These are phyloP conservation scores for Bruguiera sexangula DNA, from an alignment of 345 rosid genomes.

Conservation along the genomic window DNA sequence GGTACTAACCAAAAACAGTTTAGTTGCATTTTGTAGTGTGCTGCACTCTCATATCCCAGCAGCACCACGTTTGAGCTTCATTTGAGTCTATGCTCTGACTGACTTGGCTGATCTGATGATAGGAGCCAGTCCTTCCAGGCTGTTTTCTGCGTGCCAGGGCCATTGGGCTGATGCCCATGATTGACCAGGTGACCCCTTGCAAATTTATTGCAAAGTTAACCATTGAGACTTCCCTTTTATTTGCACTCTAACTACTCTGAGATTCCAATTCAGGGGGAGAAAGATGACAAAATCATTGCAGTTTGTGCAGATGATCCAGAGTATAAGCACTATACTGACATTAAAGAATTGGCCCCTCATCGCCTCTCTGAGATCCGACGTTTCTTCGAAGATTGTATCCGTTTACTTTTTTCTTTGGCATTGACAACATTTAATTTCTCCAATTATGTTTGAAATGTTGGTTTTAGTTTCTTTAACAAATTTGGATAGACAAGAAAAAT, in stretches of 20 bases:
- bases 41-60: neutral
- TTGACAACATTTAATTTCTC: neutral
- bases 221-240: neutral
- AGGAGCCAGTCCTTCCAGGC: slow-evolving; percentile 99
- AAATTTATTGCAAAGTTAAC: neutral
- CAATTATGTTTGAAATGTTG: neutral
- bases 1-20: neutral
- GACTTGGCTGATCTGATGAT: slow-evolving; percentile 1
- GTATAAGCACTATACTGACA: slow-evolving; percentile 79
- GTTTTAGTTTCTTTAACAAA: slow-evolving; percentile 18
- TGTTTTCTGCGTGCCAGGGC: slow-evolving; percentile 93
- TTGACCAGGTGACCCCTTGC: slow-evolving; percentile 71
- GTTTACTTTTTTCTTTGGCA: slow-evolving; percentile 15
- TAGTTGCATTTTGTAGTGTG: neutral
- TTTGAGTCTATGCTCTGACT: slow-evolving; percentile 5
- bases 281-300: slow-evolving; percentile 96
- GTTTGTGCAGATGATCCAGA: slow-evolving; percentile 99
- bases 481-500: slow-evolving; percentile 75
- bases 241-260: neutral
- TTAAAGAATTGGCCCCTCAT: slow-evolving; percentile 90
- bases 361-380: slow-evolving; percentile 92
- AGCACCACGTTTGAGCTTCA: slow-evolving; percentile 1
- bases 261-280: slow-evolving; percentile 62
- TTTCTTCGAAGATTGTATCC: slow-evolving; percentile 95
- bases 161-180: slow-evolving; percentile 98